These are phyloP conservation scores for Globisporangium splendens DNA, from an alignment of 352 stramenopile species.

Conservation along the genomic window DNA sequence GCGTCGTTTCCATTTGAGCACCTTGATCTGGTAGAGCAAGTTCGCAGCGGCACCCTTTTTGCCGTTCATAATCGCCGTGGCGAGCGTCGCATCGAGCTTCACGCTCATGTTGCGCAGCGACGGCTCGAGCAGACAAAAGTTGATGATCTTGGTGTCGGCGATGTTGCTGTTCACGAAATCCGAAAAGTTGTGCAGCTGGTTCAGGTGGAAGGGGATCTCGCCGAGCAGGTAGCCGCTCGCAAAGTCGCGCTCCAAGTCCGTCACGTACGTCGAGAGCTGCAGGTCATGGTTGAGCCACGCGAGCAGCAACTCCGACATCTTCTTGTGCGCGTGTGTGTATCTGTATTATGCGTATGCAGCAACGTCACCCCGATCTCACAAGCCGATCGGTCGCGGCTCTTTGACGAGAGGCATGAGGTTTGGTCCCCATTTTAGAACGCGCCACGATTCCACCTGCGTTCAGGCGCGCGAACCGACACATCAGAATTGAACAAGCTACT, in stretches of 20 bases:
- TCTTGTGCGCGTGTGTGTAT: not conserved
- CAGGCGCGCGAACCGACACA: not conserved
- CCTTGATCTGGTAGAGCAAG: conserved; percentile 88
- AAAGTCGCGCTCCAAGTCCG: conserved; percentile 72
- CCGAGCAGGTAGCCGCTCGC: conserved; percentile 84
- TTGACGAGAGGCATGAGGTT: not conserved
- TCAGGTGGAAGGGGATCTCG: conserved; percentile 80
- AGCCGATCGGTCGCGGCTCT: conserved; percentile 10
- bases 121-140: conserved; percentile 87
- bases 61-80: conserved; percentile 81
- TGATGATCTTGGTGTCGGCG: conserved; percentile 83
- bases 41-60: conserved; percentile 50
- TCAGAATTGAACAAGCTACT: not conserved
- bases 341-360: not conserved
- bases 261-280: conserved; percentile 59
- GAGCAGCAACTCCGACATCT: conserved; percentile 74
- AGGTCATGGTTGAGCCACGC: conserved; percentile 84
- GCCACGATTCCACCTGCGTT: not conserved
- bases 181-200: conserved; percentile 87
- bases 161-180: conserved; percentile 73
- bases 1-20: conserved; percentile 9
- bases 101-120: conserved; percentile 68
- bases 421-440: conserved; percentile 1
- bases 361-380: not conserved
- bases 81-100: conserved; percentile 72